Evolutionary conservation across 2,329 filamentous ascomycete species (phyloP), one percentile per base, ranked within the genome.

Genomic region (Teratosphaeria epicoccoides): DNA sequence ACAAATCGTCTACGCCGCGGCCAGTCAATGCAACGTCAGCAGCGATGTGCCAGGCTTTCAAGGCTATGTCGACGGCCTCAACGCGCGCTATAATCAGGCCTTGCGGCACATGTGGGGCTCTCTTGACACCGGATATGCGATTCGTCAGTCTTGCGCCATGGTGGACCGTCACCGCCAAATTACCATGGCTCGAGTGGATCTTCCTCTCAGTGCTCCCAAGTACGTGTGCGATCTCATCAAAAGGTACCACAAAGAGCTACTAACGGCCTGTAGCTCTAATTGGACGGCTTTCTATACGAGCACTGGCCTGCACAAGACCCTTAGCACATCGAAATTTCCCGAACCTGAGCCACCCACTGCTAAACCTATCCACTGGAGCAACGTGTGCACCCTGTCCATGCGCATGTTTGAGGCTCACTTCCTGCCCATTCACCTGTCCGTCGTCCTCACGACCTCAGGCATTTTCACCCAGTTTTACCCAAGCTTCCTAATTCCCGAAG

Each of bases 61-160:
- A 17, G 81, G 82, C 45, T 70, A 79, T 53, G 65, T 76, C 46
- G 72, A 74, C 43, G 83, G 85, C 55, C 74, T 84, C 59, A 66
- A 71, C 33, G 84, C 84, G 22, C 80, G 84, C 22, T 87, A 87
- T 65, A 82, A 80, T 66, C 84, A 88, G 68, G 84, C 83, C 45
- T 69, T 86, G 50, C 77, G 84, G 55, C 84, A 87, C 68, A 87
- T 87, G 84, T 87, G 84, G 84, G 84, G 84, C 59, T 78, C 82
- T 53, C 71, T 87, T 20, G 84, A 87, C 62, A 82, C 80, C 14
- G 84, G 84, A 2, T 87, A 78, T 59, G 78, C 82, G 10, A 67
- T 85, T 53, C 74, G 63, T 17, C 55, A 66, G 48, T 59, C 56
- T 3, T 44, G 63, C 26, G 59, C 59, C 45, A 65, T 66, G 63